phyloP scores from a whole-genome alignment of 2,329 filamentous ascomycete genomes.

The Aspergillus pseudoglaucus region DNA sequence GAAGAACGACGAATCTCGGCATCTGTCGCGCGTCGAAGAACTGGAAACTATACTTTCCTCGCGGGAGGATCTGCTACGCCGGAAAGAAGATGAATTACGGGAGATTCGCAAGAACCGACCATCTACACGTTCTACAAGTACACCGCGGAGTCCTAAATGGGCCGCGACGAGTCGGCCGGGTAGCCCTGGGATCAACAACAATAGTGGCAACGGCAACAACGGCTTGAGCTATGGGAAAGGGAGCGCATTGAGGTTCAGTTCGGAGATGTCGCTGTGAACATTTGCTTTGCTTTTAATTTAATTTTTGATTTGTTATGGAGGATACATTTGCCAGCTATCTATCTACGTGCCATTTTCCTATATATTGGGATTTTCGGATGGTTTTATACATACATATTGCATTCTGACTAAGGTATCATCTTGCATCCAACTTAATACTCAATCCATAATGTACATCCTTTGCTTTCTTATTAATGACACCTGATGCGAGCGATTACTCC shows the following conservation, averaged over 20 bases:
- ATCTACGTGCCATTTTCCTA: background rate
- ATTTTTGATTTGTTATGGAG: background rate
- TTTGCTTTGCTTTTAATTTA: background rate
- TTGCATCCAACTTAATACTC: no score
- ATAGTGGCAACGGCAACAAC: constrained; percentile 17
- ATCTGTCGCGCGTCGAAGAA: constrained; percentile 33
- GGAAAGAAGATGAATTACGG: constrained; percentile 41
- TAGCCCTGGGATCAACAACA: constrained; percentile 32
- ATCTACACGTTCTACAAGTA: constrained; percentile 37
- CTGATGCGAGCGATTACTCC: no score
- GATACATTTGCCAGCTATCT: background rate
- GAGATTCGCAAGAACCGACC: constrained; percentile 40
- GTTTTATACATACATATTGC: no score
- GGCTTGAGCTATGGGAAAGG: constrained; percentile 23
- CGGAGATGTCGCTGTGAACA: constrained; percentile 20
- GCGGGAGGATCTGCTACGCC: constrained; percentile 34
- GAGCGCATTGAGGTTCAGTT: constrained; percentile 35
- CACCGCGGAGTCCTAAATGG: constrained; percentile 37
- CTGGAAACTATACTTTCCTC: constrained; percentile 30
- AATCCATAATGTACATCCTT: no score
- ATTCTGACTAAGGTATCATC: no score
- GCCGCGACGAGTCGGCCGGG: constrained; percentile 31
- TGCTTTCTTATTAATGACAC: no score
- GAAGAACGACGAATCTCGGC: constrained; percentile 25
- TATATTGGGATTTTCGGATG: no score